Conservation (phyloP, 139 green algal species). For the Chlorella sp. region DNA sequence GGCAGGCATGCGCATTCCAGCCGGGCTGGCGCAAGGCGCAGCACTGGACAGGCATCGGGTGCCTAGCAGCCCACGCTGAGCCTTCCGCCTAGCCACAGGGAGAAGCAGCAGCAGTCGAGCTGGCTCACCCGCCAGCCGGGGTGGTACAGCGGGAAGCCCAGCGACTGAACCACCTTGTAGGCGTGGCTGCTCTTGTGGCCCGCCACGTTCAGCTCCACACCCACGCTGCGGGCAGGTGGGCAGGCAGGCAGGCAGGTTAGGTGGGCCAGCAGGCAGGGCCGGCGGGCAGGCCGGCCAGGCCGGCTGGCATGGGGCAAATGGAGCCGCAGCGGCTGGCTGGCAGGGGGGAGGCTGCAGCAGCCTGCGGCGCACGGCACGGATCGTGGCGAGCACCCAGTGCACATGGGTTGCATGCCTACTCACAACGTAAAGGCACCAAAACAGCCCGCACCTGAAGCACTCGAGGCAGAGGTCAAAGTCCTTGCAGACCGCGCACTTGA, state of each 20-base stretch:
- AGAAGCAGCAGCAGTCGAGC: no score
- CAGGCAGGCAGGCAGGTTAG: neutral
- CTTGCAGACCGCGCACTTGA: conserved; percentile 92
- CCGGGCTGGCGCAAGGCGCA: no score
- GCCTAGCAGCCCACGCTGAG: no score
- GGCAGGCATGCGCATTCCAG: no score
- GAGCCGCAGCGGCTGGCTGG: no score
- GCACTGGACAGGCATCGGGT: no score
- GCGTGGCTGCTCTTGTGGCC: conserved; percentile 83
- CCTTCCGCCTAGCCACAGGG: no score
- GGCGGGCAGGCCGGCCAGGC: no score
- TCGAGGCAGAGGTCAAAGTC: conserved; percentile 98
- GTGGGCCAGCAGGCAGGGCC: neutral
- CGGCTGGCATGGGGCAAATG: neutral
- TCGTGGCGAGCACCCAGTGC: no score
- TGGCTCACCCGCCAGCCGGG: conserved; percentile 90
- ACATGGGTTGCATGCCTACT: no score
- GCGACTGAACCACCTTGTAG: conserved; percentile 92
- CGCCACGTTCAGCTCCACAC: conserved; percentile 21
- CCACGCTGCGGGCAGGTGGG: conserved; percentile 1
- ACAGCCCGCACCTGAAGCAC: conserved; percentile 85
- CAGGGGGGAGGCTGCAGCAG: no score
- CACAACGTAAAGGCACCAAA: neutral
- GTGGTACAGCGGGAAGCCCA: conserved; percentile 94
- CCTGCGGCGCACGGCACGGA: no score